phyloP scores from a whole-genome alignment of 495 filamentous ascomycete species.

The Trichoderma orchidacearum region DNA sequence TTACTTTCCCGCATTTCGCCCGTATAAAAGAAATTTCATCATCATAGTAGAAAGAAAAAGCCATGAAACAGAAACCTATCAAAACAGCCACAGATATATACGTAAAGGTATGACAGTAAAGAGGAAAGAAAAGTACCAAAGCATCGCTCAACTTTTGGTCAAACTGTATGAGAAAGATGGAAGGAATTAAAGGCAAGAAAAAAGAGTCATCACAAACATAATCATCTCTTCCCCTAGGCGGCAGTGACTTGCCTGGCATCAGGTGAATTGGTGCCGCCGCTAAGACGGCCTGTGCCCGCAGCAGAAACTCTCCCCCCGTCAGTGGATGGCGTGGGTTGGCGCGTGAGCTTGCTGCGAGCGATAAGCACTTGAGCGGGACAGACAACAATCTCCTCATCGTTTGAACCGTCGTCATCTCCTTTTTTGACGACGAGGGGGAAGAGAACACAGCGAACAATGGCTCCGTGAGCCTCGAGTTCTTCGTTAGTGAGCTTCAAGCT shows the following conservation, averaged over 20 bases:
- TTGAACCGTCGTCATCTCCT: conserved; percentile 72
- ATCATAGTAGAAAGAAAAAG: background rate
- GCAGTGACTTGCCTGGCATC: background rate
- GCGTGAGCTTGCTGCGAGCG: conserved; percentile 9
- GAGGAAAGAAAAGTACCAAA: background rate
- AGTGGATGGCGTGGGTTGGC: conserved; percentile 10
- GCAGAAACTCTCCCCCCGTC: conserved; percentile 14
- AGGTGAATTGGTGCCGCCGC: background rate
- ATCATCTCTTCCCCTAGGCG: background rate
- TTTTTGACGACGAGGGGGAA: conserved; percentile 93
- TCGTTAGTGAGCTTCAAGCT: conserved; percentile 46
- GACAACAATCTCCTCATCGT: conserved; percentile 85
- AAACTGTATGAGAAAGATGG: background rate
- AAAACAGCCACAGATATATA: background rate
- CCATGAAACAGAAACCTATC: background rate
- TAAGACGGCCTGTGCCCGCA: background rate
- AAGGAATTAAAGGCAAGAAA: background rate
- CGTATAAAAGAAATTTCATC: background rate
- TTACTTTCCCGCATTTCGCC: background rate
- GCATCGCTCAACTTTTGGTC: background rate
- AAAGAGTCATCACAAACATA: background rate
- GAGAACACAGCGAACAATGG: conserved; percentile 75
- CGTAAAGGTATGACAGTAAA: background rate
- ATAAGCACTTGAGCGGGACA: conserved; percentile 87
- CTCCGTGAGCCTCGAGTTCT: conserved; percentile 58